Evolutionary conservation across 2,329 filamentous ascomycete species (phyloP), one percentile per base, ranked within the genome.

Genomic region (Exophiala calicioides): DNA sequence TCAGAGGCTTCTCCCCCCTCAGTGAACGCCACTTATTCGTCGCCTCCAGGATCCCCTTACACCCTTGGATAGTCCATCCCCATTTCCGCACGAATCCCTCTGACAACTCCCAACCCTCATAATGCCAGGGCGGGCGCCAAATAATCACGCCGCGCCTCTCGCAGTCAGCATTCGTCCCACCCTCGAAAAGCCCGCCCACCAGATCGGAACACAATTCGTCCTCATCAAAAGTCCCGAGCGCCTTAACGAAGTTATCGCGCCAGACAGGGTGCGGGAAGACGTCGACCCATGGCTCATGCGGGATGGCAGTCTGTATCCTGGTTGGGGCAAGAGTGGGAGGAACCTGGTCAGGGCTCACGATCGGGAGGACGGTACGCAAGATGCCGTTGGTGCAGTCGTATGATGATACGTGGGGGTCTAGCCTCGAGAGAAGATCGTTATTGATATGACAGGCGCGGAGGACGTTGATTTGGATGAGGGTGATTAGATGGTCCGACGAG

Each of bases 191-290:
- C 1, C 70, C 70, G 2, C 70, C 70, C 44, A 70, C 62, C 29
- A 60, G 65, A 58, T 73, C 72, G 12, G 61, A 57, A 65, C 69
- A 73, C 10, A 73, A 58, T 12, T 68, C 70, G 45, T 71, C 68
- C 29, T 72, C 69, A 45, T 74, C 69, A 24, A 70, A 72, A 18
- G 58, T 62, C 40, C 62, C 63, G 12, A 58, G 50, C 29, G 61
- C 62, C 5, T 29, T 62, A 51, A 74, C 71, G 37, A 72, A 54
- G 44, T 61, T 60, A 56, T 74, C 69, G 29, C 71, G 61, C 53
- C 52, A 62, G 45, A 58, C 58, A n/a, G 70, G 64, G 50, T 47
- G 62, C 1, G 71, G 69, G 27, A 69, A 63, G 18, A 68, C 12
- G 57, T 73, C 68, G 45, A 73, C 67, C 70, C 70, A 73, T 50